Conservation (phyloP, 805 yeast genomes). For the Komagataella mondaviorum region DNA sequence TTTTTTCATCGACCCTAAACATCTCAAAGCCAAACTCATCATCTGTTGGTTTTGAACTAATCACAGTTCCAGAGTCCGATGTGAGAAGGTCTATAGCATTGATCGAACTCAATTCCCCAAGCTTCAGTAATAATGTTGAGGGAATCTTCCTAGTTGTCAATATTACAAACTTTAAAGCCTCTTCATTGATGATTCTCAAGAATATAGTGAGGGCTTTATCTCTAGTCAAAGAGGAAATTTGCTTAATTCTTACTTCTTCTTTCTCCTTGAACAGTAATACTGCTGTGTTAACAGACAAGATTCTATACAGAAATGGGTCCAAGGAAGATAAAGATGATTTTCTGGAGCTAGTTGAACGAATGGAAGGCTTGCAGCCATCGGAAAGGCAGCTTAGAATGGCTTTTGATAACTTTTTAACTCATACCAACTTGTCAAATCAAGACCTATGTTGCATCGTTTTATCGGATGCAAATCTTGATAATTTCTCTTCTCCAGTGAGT, state of each 20-base stretch:
- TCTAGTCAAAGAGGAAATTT: neutral
- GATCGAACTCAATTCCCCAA: neutral
- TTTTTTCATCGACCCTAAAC: neutral
- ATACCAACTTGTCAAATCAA: neutral
- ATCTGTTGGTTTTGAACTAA: neutral
- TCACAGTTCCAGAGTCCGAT: neutral
- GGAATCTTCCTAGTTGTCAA: neutral
- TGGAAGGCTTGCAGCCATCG: neutral
- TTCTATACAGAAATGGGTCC: neutral
- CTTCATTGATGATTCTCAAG: neutral
- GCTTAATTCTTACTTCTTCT: neutral
- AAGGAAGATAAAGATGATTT: neutral
- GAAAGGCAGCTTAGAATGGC: neutral
- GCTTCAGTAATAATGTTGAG: neutral
- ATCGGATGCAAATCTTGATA: neutral
- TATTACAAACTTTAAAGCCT: neutral
- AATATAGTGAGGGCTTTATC: neutral
- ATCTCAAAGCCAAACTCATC: neutral
- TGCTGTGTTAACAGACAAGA: neutral
- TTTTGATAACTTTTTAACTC: neutral
- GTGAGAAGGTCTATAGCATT: neutral
- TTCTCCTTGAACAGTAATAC: neutral
- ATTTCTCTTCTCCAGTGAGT: neutral
- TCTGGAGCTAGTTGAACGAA: neutral
- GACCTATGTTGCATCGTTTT: neutral